Base-by-base conservation (phyloP, 1,284 basidiomycete species). In the Ceratobasidium sp. region DNA sequence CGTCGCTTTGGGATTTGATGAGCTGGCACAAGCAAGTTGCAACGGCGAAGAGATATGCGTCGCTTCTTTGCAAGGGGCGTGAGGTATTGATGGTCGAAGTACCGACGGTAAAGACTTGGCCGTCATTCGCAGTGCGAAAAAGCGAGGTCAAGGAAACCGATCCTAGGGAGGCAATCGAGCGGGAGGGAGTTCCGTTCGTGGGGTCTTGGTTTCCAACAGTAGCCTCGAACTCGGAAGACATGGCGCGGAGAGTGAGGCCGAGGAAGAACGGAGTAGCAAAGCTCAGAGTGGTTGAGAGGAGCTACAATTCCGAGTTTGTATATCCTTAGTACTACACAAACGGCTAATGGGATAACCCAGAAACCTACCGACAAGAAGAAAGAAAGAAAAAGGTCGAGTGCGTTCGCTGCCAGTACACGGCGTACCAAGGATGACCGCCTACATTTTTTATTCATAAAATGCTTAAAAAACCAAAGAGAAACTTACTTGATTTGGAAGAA, bases 21-120 rank as follows among this genome's bases (percentile, higher is more conserved):
- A 76, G 31, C 48, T 74, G 71, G 19, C 56, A 56, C 4, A 74
- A 14, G 54, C 74, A 76, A 15, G 71, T 60, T 9, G 65, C 48
- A 27, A 60, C 15, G 19, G 75, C 60, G 45, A 50, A 73, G 50
- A 76, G 47, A 48, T 76, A 76, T n/a, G 75, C 75, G 24, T 63
- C 60, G 5, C 41, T 63, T 1, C n/a, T 41, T 27, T 63, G 60
- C 1, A 63, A 24, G 3, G 60, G 60, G 2, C 60, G 60, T 19
- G 22, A 24, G 2, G 60, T 17, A 15, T 31, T 15, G 24, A 6
- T 11, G n/a, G 27, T 17, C 14, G 15, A 56, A 31, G 33, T 9
- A 29, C 27, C 27, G 8, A 29, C 45, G 14, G 45, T 41, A n/a
- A 71, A 33, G 19, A 57, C 3, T 33, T 54, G 48, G 24, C 44